Base-by-base conservation (phyloP, 2,329 filamentous ascomycete genomes). In the Verticillium nonalfalfae region DNA sequence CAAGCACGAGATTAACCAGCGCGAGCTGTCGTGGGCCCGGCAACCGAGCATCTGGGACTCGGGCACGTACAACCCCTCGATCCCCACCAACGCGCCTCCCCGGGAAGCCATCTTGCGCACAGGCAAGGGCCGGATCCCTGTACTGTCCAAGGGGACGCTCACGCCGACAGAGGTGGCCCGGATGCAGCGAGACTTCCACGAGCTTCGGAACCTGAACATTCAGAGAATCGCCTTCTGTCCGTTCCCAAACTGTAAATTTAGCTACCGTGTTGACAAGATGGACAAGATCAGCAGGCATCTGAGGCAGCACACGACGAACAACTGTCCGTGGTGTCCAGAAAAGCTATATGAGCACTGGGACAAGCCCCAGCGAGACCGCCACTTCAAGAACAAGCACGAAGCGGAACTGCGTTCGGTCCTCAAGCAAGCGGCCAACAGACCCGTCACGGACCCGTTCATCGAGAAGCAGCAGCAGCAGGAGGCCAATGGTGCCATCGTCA, bases 141-240 rank as follows among this genome's bases (percentile, higher is more conserved):
- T 73, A 56, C 66, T 77, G 15, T 73, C 71, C 15, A 71, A 73
- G 31, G 73, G 69, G 1, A 68, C 79, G 15, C 66, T 79, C 60
- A 81, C 79, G 0, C 72, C 74, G 0, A 75, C 71, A 0, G 78
- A 81, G 63, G 70, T 76, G 58, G 71, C 68, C 2, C 66, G 69
- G 4, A 68, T 80, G 1, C 75, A 79, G 58, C 66, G 66, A 0
- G 68, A 74, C 58, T 68, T 75, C 14, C 72, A 73, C 56, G 64
- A 66, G 45, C 66, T 76, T 56, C 74, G 76, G 33, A 69, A 66
- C 45, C 65, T 75, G 40, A 64, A 73, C 1, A 66, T 79, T 2
- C 68, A 71, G 57, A 73, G 78, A 10, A 68, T 66, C 1, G 63
- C 68, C 26, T 67, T 66, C n/a, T 82, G 79, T 54, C 76, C 75